Percentiles rank a stretch among this genome's conserved stretches.
phyloP scores from a whole-genome alignment of 148 eudicot species.

The Cornus controversa region DNA sequence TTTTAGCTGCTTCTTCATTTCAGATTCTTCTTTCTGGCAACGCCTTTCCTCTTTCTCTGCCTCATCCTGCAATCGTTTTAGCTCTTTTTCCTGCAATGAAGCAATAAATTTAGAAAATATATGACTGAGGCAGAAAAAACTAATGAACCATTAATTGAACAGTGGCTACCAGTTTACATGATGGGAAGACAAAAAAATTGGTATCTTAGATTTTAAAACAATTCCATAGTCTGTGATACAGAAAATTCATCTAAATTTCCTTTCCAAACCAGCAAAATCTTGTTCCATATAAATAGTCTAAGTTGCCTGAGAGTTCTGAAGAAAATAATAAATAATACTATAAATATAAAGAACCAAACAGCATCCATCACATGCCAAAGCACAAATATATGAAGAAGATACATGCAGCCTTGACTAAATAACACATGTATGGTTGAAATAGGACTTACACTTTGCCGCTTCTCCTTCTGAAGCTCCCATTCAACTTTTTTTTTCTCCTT shows the following conservation, averaged over 20 bases:
- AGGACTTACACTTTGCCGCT: conserved; percentile 71
- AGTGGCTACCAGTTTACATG: neutral
- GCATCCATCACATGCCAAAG: conserved; percentile 1
- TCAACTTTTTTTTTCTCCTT: conserved; percentile 76
- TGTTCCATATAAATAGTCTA: neutral
- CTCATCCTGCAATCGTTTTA: conserved; percentile 72
- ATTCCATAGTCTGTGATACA: neutral
- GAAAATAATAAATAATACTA: neutral
- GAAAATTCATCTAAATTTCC: neutral
- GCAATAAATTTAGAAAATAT: neutral
- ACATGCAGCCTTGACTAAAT: neutral
- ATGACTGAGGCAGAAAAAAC: neutral
- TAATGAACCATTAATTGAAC: neutral
- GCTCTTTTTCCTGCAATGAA: conserved; percentile 75
- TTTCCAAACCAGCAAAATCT: neutral
- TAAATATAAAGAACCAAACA: neutral
- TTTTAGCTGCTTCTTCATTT: conserved; percentile 56
- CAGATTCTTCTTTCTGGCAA: conserved; percentile 72
- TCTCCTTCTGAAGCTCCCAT: conserved; percentile 79
- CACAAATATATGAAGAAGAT: neutral
- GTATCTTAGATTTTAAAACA: too few relatives aligned
- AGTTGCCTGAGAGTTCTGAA: neutral
- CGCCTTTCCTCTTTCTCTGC: conserved; percentile 81
- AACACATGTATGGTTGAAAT: conserved; percentile 6
- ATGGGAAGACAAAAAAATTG: neutral